Conservation (phyloP, 306 rosid genomes). For the Glycine tomentella region DNA sequence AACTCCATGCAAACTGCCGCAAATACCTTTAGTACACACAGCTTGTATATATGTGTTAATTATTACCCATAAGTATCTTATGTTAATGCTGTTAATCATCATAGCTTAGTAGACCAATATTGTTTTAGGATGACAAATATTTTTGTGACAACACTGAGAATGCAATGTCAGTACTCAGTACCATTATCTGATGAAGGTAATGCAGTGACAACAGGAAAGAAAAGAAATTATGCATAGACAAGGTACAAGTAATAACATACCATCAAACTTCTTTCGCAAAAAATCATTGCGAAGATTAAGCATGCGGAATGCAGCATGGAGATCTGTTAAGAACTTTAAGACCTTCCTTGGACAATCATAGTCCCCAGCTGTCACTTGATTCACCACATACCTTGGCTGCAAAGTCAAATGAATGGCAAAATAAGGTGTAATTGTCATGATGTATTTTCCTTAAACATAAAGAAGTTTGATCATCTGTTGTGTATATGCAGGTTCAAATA, state of each 20-base stretch:
- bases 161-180: neutral
- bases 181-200: slow-evolving; percentile 17
- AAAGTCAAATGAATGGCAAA: slow-evolving; percentile 44
- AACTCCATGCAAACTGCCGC: slow-evolving; percentile 13
- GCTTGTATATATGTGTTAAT: too few species aligned
- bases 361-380: slow-evolving; percentile 95
- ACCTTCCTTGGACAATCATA: slow-evolving; percentile 95
- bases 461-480: slow-evolving; percentile 20
- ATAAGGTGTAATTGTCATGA: slow-evolving; percentile 25
- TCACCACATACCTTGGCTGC: slow-evolving; percentile 98
- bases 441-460: slow-evolving; percentile 11
- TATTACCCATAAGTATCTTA: too few species aligned
- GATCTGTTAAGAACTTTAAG: slow-evolving; percentile 86
- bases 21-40: neutral
- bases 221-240: neutral
- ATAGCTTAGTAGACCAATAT: slow-evolving; percentile 7
- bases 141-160: slow-evolving; percentile 24
- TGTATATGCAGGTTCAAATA: neutral
- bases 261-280: slow-evolving; percentile 92
- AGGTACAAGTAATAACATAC: slow-evolving; percentile 50
- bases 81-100: too few species aligned
- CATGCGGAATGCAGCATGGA: slow-evolving; percentile 91
- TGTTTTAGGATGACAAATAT: slow-evolving; percentile 4
- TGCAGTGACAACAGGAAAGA: neutral
- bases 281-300: slow-evolving; percentile 97